Percentiles rank a stretch among this genome's conserved stretches.
phyloP scores from a whole-genome alignment of 306 rosid species.

The Canavalia gladiata region DNA sequence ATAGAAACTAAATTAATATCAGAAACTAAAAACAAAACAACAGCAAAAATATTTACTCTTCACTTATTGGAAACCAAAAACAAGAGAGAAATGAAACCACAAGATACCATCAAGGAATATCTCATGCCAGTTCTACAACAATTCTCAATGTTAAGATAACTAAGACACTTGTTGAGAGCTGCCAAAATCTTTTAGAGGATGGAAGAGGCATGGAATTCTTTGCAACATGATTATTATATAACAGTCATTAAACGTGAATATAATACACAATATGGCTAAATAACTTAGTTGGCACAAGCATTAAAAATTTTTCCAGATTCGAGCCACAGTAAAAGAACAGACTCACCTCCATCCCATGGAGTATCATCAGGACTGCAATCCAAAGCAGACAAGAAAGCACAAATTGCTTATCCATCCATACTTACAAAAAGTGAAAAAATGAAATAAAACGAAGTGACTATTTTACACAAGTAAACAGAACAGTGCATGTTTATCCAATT shows the following conservation, averaged over 20 bases:
- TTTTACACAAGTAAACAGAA: constrained; percentile 25
- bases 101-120: constrained; percentile 1
- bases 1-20: not conserved
- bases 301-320: not conserved
- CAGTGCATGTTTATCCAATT: constrained; percentile 39
- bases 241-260: not conserved
- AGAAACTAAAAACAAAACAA: not conserved
- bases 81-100: constrained; percentile 8
- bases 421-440: constrained; percentile 46
- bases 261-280: constrained; percentile 7
- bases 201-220: not conserved
- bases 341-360: constrained; percentile 80
- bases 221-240: constrained; percentile 37
- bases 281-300: constrained; percentile 16
- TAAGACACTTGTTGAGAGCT: constrained; percentile 12
- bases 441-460: constrained; percentile 40
- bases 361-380: constrained; percentile 77
- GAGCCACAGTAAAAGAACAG: constrained; percentile 12
- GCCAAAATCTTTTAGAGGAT: constrained; percentile 20
- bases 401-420: constrained; percentile 63
- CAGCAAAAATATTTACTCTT: not conserved
- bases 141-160: not conserved
- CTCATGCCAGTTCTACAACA: not conserved
- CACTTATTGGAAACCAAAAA: not conserved
- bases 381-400: constrained; percentile 69